phyloP scores from a whole-genome alignment of 768 basidiomycete species.

The Chlorophyllum brunneum region DNA sequence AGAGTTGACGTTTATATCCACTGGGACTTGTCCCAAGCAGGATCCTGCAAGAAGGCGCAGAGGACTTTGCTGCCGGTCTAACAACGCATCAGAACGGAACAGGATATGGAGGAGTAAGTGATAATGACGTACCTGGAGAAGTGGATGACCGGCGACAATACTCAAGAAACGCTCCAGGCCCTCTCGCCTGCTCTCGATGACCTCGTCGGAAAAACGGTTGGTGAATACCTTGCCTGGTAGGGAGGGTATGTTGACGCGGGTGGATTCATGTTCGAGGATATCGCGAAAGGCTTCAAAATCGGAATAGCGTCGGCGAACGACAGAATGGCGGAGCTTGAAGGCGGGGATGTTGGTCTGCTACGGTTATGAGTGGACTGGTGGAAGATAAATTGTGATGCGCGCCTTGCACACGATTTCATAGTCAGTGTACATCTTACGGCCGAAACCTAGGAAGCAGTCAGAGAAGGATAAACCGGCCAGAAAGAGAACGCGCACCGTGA shows the following conservation, averaged over 20 bases:
- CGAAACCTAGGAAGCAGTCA: conserved; percentile 64
- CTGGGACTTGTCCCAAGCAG: conserved; percentile 81
- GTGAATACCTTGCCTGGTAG: conserved; percentile 99
- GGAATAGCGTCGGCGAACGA: conserved; percentile 84
- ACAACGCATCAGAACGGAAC: background rate
- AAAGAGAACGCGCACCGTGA: conserved; percentile 58
- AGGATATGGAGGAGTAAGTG: background rate
- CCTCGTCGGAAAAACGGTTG: conserved; percentile 96
- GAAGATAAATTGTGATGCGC: conserved; percentile 17
- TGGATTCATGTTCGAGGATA: conserved; percentile 94
- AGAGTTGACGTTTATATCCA: conserved; percentile 56
- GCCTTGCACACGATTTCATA: conserved; percentile 99
- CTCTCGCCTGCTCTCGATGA: conserved; percentile 88
- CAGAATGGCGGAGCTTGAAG: conserved; percentile 93
- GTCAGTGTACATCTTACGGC: conserved; percentile 99
- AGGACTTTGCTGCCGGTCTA: conserved; percentile 97
- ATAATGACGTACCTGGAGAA: conserved; percentile 85
- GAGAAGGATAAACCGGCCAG: conserved; percentile 5
- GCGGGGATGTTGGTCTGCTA: conserved; percentile 97
- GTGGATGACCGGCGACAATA: conserved; percentile 94
- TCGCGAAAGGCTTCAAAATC: conserved; percentile 98
- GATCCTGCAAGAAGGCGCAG: conserved; percentile 93
- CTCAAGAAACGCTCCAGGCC: conserved; percentile 93
- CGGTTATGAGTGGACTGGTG: background rate
- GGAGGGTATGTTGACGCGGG: conserved; percentile 95